Evolutionary conservation across 108 stramenopile species (phyloP).

Genomic region (Cyclotella distinguenda): DNA sequence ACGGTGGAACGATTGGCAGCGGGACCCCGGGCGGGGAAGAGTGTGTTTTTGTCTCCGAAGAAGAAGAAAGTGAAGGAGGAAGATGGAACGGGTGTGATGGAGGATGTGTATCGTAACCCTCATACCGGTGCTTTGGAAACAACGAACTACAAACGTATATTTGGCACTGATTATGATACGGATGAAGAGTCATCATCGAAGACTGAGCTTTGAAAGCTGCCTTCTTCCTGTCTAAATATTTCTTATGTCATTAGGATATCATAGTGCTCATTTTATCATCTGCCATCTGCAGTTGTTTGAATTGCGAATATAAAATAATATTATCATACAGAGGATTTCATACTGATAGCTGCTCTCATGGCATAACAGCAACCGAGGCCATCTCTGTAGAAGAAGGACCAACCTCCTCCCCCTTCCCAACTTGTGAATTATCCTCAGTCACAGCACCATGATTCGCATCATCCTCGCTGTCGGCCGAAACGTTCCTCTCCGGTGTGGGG

Average conservation of each 20-base stretch:
- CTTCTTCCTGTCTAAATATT: background rate
- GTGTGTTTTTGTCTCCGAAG: background rate
- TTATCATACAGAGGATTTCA: too few relatives aligned
- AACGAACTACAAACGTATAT: constrained; percentile 16
- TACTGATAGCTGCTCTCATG: too few relatives aligned
- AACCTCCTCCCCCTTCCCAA: background rate
- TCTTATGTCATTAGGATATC: too few relatives aligned
- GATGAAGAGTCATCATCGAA: background rate
- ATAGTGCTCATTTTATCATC: too few relatives aligned
- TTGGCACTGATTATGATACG: constrained; percentile 24
- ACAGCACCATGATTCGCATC: background rate
- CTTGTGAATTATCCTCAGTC: background rate
- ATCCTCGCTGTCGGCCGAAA: constrained; percentile 24
- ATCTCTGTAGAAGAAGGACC: background rate
- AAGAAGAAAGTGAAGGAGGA: constrained; percentile 1
- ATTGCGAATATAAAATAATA: too few relatives aligned
- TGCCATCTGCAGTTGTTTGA: too few relatives aligned
- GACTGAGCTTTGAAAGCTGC: background rate
- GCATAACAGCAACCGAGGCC: constrained; percentile 7
- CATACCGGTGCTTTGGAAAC: constrained; percentile 21
- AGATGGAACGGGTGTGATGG: background rate
- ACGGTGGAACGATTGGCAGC: constrained; percentile 32
- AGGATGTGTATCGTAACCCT: constrained; percentile 15
- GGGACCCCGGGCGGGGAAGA: constrained; percentile 14
- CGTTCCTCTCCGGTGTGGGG: constrained; percentile 12